Percentiles rank a stretch among this genome's conserved stretches.
Conservation (phyloP, 2,329 filamentous ascomycete genomes). For the Verticillium nubilum region DNA sequence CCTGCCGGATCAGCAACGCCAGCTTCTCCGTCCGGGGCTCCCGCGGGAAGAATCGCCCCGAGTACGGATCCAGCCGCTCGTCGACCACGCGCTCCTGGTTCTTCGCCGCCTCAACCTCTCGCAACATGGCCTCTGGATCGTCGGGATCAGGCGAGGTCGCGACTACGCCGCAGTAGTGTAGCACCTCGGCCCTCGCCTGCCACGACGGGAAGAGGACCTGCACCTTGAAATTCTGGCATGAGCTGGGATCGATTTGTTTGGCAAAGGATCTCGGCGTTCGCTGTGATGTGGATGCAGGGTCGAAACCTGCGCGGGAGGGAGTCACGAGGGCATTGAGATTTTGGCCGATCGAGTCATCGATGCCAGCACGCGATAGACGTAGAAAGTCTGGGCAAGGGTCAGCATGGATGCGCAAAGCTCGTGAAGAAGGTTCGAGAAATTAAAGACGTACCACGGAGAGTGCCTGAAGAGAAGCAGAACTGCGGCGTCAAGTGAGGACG, state of each 20-base stretch:
- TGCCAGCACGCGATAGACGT: conserved; percentile 71
- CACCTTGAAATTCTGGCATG: conserved; percentile 70
- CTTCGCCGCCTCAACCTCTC: conserved; percentile 64
- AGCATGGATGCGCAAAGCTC: background rate
- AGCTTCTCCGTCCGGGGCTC: conserved; percentile 79
- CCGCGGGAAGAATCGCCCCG: conserved; percentile 69
- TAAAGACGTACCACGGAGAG: conserved; percentile 55
- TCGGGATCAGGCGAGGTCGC: conserved; percentile 83
- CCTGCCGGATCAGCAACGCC: conserved; percentile 67
- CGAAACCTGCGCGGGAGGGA: conserved; percentile 67
- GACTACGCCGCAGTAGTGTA: conserved; percentile 85
- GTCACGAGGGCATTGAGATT: conserved; percentile 86
- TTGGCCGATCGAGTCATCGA: conserved; percentile 91
- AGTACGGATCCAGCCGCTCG: conserved; percentile 90
- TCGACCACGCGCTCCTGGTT: conserved; percentile 72
- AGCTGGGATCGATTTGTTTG: conserved; percentile 50
- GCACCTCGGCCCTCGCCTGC: conserved; percentile 74
- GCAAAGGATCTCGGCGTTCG: conserved; percentile 47
- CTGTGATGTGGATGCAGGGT: conserved; percentile 69
- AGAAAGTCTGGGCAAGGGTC: conserved; percentile 66
- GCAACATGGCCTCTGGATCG: conserved; percentile 69
- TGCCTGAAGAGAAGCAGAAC: conserved; percentile 70
- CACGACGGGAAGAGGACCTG: conserved; percentile 82
- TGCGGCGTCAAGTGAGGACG: conserved; percentile 60
- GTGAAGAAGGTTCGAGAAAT: background rate